Percentiles rank a stretch among this genome's conserved stretches.
phyloP scores from a whole-genome alignment of 192 early-diverging fungal genomes.

The Gigaspora rosea region DNA sequence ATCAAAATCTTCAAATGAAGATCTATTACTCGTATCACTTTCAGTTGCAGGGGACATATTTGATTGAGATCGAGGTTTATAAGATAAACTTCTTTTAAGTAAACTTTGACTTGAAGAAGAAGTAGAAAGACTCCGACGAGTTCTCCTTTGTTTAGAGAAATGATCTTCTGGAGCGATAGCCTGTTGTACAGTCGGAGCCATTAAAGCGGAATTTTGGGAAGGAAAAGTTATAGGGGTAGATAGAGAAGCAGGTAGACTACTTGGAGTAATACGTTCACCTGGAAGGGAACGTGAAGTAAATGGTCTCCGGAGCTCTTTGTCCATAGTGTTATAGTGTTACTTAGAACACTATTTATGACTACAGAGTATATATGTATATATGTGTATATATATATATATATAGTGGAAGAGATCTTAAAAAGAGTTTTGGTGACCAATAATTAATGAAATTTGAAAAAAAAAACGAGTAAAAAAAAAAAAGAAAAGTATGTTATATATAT shows the following conservation, averaged over 20 bases:
- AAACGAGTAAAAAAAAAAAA: too few species aligned
- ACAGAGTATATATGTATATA: too few species aligned
- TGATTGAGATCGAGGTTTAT: constrained; percentile 27
- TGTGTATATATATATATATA: too few species aligned
- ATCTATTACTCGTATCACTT: constrained; percentile 26
- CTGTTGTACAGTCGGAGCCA: not conserved
- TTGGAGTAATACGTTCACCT: constrained; percentile 23
- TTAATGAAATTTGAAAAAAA: too few species aligned
- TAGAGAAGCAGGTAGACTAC: constrained; percentile 20
- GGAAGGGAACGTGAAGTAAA: constrained; percentile 28
- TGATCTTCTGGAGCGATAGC: not conserved
- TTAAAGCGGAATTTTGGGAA: not conserved
- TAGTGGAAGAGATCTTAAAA: too few species aligned
- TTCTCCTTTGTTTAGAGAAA: constrained; percentile 20
- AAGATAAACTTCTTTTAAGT: constrained; percentile 27
- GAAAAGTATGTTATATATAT: too few species aligned
- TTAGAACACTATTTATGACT: too few species aligned
- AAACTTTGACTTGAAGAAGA: constrained; percentile 30
- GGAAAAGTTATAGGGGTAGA: not conserved
- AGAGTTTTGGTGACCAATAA: too few species aligned
- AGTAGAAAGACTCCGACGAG: constrained; percentile 30
- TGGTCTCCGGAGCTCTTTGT: constrained; percentile 5
- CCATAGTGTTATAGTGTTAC: constrained; percentile 21
- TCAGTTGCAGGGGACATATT: constrained; percentile 1
- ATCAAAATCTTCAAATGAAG: constrained; percentile 29